Base-by-base conservation (phyloP, 331 rosid genomes). In the Ulmus americana region DNA sequence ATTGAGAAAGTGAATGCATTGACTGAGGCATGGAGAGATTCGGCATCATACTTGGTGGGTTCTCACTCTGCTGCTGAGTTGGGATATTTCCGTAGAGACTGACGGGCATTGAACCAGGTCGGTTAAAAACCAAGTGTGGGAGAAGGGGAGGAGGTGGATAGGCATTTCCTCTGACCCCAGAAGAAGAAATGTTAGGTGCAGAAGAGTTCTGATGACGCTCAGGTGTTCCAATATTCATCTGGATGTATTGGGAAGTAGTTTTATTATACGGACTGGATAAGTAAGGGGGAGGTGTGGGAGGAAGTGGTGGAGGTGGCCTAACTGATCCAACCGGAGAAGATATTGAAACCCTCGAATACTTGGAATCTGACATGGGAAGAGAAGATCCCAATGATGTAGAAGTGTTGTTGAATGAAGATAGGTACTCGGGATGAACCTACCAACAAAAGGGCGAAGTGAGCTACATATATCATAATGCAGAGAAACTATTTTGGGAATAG, bases 281-380 rank as follows among this genome's bases (percentile, higher is more conserved):
- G 83, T 52, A 86, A 69, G 96, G 97, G 60, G 99, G 95, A 13
- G 97, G 97, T 18, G 95, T 92, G 28, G 88, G 97, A 63, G 98
- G 98, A 75, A 94, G 99, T 4, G 99, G 99, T 50, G 98, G 97
- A 46, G 90, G 95, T n/a, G 80, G 82, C 80, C 99, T 84, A 67
- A 68, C 84, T 59, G 80, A 82, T 51, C 94, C 90, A 71, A 88
- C 67, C 39, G 99, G 87, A 63, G 95, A 83, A 68, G 94, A 81
- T 52, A 70, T 65, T 59, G 87, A 73, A 55, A 56, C 75, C 82
- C 95, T 83, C 40, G 88, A 82, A 77, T 84, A 86, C 75, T 84
- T 86, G 10, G 87, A 65, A 77, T 86, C 95, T 64, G 76, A 65
- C 70, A 72, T 43, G 20, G 81, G 81, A 75, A 78, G 78, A 57